phyloP scores from a whole-genome alignment of 2,329 filamentous ascomycete species.

The Stylonectria norvegica region DNA sequence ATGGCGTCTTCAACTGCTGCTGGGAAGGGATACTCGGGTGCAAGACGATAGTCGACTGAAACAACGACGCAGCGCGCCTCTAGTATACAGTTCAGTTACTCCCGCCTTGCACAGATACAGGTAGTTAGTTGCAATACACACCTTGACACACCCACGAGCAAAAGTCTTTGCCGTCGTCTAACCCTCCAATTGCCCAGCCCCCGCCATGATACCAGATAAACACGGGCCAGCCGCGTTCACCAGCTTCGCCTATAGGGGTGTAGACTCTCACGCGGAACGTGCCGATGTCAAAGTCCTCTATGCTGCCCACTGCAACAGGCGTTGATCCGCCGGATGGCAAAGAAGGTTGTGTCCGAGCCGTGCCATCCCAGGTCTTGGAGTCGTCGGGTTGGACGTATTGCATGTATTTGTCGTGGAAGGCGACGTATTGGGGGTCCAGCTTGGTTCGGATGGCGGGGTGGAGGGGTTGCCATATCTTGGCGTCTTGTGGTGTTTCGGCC shows the following conservation, averaged over 20 bases:
- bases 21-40: constrained; percentile 35
- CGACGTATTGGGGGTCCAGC: constrained; percentile 38
- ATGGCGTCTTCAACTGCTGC: constrained; percentile 33
- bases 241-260: constrained; percentile 23
- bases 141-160: constrained; percentile 31
- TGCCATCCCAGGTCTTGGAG: constrained; percentile 31
- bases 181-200: constrained; percentile 37
- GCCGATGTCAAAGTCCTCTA: constrained; percentile 26
- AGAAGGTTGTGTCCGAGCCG: constrained; percentile 23
- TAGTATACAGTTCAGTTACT: no score
- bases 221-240: constrained; percentile 32
- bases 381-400: constrained; percentile 37
- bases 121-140: no score
- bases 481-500: no score
- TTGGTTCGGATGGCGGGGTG: constrained; percentile 29
- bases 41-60: constrained; percentile 34
- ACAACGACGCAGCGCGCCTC: constrained; percentile 28
- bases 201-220: constrained; percentile 41
- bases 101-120: no score
- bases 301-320: constrained; percentile 27
- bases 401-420: constrained; percentile 35
- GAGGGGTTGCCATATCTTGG: constrained; percentile 32
- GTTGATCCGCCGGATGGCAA: constrained; percentile 26
- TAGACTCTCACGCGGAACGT: constrained; percentile 33
- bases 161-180: constrained; percentile 34